Evolutionary conservation across 805 yeast species (phyloP).

Genomic region (Nakazawaea wickerhamii): DNA sequence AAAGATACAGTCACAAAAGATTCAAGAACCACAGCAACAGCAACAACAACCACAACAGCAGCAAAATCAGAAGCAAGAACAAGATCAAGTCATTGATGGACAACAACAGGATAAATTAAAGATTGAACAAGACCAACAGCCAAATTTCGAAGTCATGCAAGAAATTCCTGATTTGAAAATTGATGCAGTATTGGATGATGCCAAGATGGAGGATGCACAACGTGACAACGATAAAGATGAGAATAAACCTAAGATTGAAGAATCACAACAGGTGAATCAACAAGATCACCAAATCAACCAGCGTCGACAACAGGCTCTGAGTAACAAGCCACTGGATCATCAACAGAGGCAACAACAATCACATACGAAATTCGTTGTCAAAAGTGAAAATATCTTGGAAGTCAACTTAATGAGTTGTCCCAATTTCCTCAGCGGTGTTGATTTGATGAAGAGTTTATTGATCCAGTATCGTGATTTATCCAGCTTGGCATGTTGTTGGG

Average conservation of each 20-base stretch:
- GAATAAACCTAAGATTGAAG: not conserved
- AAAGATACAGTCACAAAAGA: not conserved
- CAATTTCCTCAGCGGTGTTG: constrained; percentile 51
- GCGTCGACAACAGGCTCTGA: not conserved
- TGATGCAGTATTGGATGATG: no score
- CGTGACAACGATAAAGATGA: not conserved
- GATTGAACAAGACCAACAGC: not conserved
- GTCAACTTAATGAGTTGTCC: constrained; percentile 71
- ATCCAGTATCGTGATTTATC: constrained; percentile 58
- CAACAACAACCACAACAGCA: not conserved
- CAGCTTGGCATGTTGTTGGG: constrained; percentile 34
- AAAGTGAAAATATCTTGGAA: constrained; percentile 39
- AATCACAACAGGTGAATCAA: not conserved
- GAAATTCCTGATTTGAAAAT: no score
- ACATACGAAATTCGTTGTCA: not conserved
- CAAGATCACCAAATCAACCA: not conserved
- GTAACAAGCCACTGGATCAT: not conserved
- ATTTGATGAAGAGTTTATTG: constrained; percentile 49
- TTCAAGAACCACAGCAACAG: not conserved
- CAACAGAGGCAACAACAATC: not conserved
- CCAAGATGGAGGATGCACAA: not conserved
- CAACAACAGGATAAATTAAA: not conserved
- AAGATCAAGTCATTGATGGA: no score
- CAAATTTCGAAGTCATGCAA: no score
- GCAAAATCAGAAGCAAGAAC: not conserved